These are phyloP conservation scores for Lentinula guzmanii DNA, from an alignment of 768 basidiomycete genomes.

Conservation along the genomic window DNA sequence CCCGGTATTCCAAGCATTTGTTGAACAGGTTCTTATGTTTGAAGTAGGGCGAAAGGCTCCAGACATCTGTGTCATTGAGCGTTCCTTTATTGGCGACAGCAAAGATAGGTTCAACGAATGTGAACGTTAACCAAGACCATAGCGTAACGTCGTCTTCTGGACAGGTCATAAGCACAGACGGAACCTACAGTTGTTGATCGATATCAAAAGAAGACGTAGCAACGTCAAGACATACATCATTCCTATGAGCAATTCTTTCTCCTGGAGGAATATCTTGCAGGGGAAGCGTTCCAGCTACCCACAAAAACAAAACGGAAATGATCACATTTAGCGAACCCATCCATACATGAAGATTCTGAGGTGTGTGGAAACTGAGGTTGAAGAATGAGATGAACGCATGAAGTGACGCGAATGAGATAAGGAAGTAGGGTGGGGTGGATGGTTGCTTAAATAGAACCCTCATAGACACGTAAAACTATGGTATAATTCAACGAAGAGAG, in stretches of 20 bases:
- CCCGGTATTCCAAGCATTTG: slow-evolving; percentile 52
- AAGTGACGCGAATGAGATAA: slow-evolving; percentile 35
- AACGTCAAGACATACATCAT: slow-evolving; percentile 33
- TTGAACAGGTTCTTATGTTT: slow-evolving; percentile 61
- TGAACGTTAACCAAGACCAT: slow-evolving; percentile 62
- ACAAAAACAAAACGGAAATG: slow-evolving; percentile 33
- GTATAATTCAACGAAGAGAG: slow-evolving; percentile 2
- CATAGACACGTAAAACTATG: slow-evolving; percentile 39
- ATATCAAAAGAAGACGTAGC: slow-evolving; percentile 1
- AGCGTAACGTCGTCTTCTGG: slow-evolving; percentile 62
- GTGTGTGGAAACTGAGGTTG: slow-evolving; percentile 21
- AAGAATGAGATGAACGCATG: slow-evolving; percentile 29
- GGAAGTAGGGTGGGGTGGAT: slow-evolving; percentile 47
- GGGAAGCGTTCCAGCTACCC: slow-evolving; percentile 53
- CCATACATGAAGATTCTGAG: slow-evolving; percentile 10
- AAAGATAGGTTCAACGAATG: slow-evolving; percentile 60
- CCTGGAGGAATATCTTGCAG: slow-evolving; percentile 38
- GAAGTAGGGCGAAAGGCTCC: slow-evolving; percentile 64
- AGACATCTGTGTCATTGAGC: slow-evolving; percentile 47
- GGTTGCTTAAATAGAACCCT: slow-evolving; percentile 34
- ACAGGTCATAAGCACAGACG: slow-evolving; percentile 42
- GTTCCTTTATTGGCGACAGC: slow-evolving; percentile 44
- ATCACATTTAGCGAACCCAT: slow-evolving; percentile 18
- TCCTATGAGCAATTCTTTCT: slow-evolving; percentile 39
- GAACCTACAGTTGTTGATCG: slow-evolving; percentile 28